Percentiles rank a stretch among this genome's conserved stretches.
These are phyloP conservation scores for Fraxinus velutina DNA, from an alignment of 305 asterid genomes.

Conservation along the genomic window DNA sequence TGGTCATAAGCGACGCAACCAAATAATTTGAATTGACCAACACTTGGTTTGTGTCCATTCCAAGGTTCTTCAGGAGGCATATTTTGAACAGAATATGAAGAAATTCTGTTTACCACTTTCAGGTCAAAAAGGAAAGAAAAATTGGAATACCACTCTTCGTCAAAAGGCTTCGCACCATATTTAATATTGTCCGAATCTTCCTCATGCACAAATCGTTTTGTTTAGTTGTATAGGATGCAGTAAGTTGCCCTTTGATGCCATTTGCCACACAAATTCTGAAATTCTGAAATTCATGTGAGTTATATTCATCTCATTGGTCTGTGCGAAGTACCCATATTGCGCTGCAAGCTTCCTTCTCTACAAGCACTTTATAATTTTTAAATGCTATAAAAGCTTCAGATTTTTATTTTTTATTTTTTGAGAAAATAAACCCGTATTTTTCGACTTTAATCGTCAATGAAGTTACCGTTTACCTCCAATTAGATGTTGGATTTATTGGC, in stretches of 20 bases:
- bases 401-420: too few relatives aligned
- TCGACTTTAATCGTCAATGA: background rate
- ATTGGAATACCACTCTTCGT: background rate
- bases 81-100: background rate
- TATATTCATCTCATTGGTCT: background rate
- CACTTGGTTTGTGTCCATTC: background rate
- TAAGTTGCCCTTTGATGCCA: background rate
- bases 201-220: background rate
- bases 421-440: background rate
- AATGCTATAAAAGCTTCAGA: background rate
- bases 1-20: background rate
- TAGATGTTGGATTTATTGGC: background rate
- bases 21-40: background rate
- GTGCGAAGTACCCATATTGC: background rate
- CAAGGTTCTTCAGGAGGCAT: background rate
- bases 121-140: background rate
- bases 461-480: background rate
- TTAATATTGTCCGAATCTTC: background rate
- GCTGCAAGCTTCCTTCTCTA: background rate
- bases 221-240: background rate
- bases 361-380: background rate
- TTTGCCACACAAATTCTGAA: background rate
- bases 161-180: background rate
- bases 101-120: background rate
- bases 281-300: background rate